Conservation (phyloP, 495 filamentous ascomycete species). For the Aspergillus carlsbadensis region DNA sequence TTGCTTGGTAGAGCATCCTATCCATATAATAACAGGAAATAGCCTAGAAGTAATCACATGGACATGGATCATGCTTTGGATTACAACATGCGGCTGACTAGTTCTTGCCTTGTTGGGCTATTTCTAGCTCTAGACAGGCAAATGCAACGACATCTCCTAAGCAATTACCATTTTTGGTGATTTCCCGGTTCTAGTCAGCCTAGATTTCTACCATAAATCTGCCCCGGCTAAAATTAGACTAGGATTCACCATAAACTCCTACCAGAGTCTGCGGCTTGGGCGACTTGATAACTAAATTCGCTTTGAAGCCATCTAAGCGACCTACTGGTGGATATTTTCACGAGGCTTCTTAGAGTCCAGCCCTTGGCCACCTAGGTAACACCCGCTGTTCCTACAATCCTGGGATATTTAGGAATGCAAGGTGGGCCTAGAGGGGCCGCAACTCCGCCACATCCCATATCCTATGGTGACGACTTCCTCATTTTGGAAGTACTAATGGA, state of each 20-base stretch:
- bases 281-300: no score
- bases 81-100: not conserved
- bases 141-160: not conserved
- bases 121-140: not conserved
- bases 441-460: not conserved
- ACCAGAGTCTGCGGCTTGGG: no score
- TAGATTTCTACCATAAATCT: not conserved
- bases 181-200: not conserved
- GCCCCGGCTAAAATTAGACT: slow-evolving; percentile 1
- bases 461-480: not conserved
- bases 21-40: no score
- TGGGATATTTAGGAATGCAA: not conserved
- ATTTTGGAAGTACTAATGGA: not conserved
- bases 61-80: not conserved
- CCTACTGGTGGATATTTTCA: not conserved
- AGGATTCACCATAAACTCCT: no score
- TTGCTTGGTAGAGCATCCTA: not conserved
- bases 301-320: no score
- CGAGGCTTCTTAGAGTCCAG: not conserved
- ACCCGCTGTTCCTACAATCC: no score
- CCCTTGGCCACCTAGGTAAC: not conserved
- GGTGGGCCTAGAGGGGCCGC: not conserved
- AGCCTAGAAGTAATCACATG: no score
- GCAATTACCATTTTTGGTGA: not conserved
- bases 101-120: not conserved